These are phyloP conservation scores for Termitomyces sp. DNA, from an alignment of 768 basidiomycete species.

Conservation along the genomic window DNA sequence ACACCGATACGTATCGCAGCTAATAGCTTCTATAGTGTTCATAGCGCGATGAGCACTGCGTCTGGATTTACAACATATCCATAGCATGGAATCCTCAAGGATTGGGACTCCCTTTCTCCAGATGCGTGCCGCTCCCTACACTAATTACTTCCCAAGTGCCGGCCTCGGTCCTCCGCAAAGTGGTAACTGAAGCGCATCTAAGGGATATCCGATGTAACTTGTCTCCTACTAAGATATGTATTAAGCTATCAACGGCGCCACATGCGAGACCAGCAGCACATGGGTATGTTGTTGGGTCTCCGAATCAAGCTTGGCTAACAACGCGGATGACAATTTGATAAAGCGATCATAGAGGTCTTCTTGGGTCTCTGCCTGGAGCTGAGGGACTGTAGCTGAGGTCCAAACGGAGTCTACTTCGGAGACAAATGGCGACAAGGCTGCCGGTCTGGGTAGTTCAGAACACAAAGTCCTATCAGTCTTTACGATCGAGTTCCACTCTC, in stretches of 20 bases:
- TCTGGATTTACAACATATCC: neutral
- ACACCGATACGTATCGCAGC: neutral
- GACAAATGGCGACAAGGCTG: neutral
- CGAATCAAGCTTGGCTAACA: neutral
- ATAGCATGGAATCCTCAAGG: constrained; percentile 2
- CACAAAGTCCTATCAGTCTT: neutral
- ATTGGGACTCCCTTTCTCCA: neutral
- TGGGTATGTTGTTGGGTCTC: neutral
- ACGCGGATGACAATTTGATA: neutral
- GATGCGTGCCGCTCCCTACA: neutral
- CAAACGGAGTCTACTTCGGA: neutral
- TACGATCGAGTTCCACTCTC: constrained; percentile 3
- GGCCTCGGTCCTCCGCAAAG: neutral
- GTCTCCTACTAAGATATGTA: neutral
- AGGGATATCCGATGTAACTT: neutral
- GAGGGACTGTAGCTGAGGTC: neutral
- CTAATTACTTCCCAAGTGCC: neutral
- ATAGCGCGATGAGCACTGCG: neutral
- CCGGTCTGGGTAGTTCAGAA: neutral
- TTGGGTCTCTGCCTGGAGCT: constrained; percentile 1
- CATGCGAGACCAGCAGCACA: constrained; percentile 2
- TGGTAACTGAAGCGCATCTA: constrained; percentile 1
- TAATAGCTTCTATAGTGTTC: neutral
- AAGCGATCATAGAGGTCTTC: constrained; percentile 2
- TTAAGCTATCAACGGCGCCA: constrained; percentile 2